Base-by-base conservation (phyloP, 768 basidiomycete genomes). In the Amanita rubescens region DNA sequence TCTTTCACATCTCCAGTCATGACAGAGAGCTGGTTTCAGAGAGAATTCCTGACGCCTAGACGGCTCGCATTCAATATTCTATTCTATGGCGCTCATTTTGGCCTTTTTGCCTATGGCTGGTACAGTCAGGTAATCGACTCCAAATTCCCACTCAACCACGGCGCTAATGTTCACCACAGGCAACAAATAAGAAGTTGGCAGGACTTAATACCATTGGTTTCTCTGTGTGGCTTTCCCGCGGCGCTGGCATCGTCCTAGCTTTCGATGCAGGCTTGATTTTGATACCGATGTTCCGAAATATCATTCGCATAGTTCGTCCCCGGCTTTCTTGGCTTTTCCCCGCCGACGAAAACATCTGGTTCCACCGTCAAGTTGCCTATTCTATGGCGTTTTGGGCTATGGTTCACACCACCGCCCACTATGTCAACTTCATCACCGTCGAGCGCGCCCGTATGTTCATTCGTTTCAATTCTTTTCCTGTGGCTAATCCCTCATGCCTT, bases 321-420 rank as follows among this genome's bases (percentile, higher is more conserved):
- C 80, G 75, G 59, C 63, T 95, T 43, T 69, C 81, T n/a, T 87
- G 87, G 81, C 70, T 89, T 53, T 84, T 95, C 75, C 93, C 93
- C 14, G 86, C 88, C 55, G 94, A 97, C 67, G 93, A 95, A 73
- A 91, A 90, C 60, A 87, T 95, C 63, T 94, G 93, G 94, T 93
- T 89, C 77, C 93, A 96, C 68, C 76, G 91, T 54, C 92, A 94
- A 64, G 89, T 95, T 41, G 94, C 94, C 15, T 97, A 96, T 67
- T 89, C 87, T 6, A 84, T 94, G 81, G 85, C 90, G 3, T 94
- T 95, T 73, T 94, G 87, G 86, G 72, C 88, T 8, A 85, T 91
- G 79, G 85, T 95, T 0, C 94, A 97, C 69, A 88, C 89, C 5
- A 94, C 93, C 4, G 87, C 91, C 8, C 94, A 95, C 70, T 95